Evolutionary conservation across 1,139 yeast genomes (phyloP).

Genomic region (Diutina sp.): DNA sequence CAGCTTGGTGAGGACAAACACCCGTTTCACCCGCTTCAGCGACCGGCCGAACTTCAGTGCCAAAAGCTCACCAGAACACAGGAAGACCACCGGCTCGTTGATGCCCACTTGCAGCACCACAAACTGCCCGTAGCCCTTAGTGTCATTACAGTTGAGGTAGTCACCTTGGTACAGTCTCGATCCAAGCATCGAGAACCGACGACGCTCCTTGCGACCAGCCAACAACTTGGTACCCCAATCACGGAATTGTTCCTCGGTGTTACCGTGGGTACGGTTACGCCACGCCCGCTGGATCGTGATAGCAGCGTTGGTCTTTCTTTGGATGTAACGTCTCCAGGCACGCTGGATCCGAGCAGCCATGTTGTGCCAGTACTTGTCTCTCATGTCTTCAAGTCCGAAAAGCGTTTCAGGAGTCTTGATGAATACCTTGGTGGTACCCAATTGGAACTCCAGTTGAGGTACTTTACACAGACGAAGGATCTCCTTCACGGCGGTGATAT

Average conservation of each 20-base stretch:
- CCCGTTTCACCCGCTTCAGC: slow-evolving; percentile 63
- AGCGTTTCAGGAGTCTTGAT: slow-evolving; percentile 95
- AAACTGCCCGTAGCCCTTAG: slow-evolving; percentile 55
- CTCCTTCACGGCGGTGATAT: slow-evolving; percentile 65
- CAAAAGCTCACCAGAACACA: slow-evolving; percentile 69
- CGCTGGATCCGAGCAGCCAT: slow-evolving; percentile 97
- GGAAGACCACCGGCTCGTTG: slow-evolving; percentile 59
- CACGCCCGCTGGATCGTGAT: slow-evolving; percentile 73
- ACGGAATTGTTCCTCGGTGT: slow-evolving; percentile 69
- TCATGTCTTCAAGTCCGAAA: slow-evolving; percentile 90
- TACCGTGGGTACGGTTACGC: slow-evolving; percentile 71
- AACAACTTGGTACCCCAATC: slow-evolving; percentile 68
- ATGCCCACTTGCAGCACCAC: slow-evolving; percentile 56
- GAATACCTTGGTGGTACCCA: slow-evolving; percentile 91
- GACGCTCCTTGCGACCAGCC: slow-evolving; percentile 75
- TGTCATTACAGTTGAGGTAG: slow-evolving; percentile 73
- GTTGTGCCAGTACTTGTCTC: slow-evolving; percentile 96
- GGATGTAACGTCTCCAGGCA: slow-evolving; percentile 83
- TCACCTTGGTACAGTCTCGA: slow-evolving; percentile 92
- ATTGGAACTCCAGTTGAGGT: slow-evolving; percentile 72
- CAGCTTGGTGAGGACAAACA: slow-evolving; percentile 53
- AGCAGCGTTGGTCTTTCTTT: slow-evolving; percentile 81
- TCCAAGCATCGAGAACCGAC: slow-evolving; percentile 78
- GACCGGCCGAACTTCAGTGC: slow-evolving; percentile 89
- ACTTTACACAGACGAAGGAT: slow-evolving; percentile 73